Conservation (phyloP, 768 basidiomycete species). For the Suillus clintonianus region DNA sequence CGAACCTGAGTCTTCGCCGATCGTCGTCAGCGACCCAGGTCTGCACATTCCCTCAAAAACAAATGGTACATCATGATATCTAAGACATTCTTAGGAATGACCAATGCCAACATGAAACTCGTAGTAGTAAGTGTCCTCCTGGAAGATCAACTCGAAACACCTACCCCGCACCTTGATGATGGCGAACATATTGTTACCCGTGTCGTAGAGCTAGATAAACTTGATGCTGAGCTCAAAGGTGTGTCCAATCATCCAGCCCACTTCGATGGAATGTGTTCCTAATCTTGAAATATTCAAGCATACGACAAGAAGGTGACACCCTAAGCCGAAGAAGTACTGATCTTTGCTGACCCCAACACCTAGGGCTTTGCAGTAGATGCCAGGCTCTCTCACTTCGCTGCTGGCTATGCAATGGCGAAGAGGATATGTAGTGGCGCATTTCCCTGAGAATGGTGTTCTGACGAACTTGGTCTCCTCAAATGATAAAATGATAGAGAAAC, state of each 20-base stretch:
- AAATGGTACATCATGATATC: neutral
- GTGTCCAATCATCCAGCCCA: constrained; percentile 17
- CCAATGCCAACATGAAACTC: constrained; percentile 90
- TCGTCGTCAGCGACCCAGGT: constrained; percentile 76
- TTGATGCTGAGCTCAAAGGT: constrained; percentile 71
- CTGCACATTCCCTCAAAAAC: neutral
- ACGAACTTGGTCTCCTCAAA: neutral
- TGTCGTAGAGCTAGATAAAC: constrained; percentile 66
- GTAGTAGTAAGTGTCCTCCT: constrained; percentile 71
- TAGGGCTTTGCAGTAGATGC: constrained; percentile 76
- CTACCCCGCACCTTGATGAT: constrained; percentile 75
- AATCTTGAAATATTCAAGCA: constrained; percentile 36
- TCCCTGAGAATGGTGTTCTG: constrained; percentile 2
- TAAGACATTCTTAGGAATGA: constrained; percentile 66
- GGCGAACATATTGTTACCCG: constrained; percentile 83
- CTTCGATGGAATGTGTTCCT: neutral
- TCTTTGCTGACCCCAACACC: neutral
- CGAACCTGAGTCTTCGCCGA: constrained; percentile 62
- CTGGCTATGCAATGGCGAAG: constrained; percentile 63
- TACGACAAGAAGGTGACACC: constrained; percentile 57
- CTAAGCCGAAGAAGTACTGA: neutral
- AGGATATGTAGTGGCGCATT: constrained; percentile 32
- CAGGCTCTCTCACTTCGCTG: constrained; percentile 72
- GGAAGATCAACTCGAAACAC: constrained; percentile 64
- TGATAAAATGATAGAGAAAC: neutral